A percentile compares a stretch with the other conserved stretches of the same genome.
These are phyloP conservation scores for Arthrobotrys iridis DNA, from an alignment of 2,329 filamentous ascomycete species.

Conservation along the genomic window DNA sequence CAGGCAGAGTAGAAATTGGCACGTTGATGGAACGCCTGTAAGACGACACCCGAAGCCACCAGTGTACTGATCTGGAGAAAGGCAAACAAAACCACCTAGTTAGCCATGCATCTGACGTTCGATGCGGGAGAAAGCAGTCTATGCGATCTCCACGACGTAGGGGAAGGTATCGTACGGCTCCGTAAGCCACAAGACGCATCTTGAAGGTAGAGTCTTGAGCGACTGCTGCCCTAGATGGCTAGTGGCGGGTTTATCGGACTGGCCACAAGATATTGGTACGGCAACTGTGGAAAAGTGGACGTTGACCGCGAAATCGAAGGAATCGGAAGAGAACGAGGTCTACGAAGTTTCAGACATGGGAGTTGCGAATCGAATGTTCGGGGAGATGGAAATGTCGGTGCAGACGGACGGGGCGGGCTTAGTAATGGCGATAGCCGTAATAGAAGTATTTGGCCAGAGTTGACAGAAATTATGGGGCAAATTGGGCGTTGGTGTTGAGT, in stretches of 20 bases:
- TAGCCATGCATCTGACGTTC: slow-evolving; percentile 48
- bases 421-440: neutral
- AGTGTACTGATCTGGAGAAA: slow-evolving; percentile 75
- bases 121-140: neutral
- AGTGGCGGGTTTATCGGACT: slow-evolving; percentile 10
- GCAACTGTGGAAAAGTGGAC: neutral
- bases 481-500: slow-evolving; percentile 35
- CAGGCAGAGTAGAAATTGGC: slow-evolving; percentile 98
- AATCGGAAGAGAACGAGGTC: neutral
- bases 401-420: neutral
- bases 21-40: slow-evolving; percentile 92
- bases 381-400: neutral
- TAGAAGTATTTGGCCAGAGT: slow-evolving; percentile 43
- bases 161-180: slow-evolving; percentile 56
- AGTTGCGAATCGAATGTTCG: neutral
- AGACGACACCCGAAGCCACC: slow-evolving; percentile 82
- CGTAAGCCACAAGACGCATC: slow-evolving; percentile 58
- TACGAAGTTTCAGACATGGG: neutral
- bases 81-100: slow-evolving; percentile 6
- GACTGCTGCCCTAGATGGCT: slow-evolving; percentile 11
- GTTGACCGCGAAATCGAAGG: neutral
- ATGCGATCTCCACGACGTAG: neutral
- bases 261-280: neutral
- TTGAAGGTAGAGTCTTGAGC: slow-evolving; percentile 32
- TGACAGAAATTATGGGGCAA: slow-evolving; percentile 22